Conservation (phyloP, 306 rosid species). For the Cucurbita moschata region DNA sequence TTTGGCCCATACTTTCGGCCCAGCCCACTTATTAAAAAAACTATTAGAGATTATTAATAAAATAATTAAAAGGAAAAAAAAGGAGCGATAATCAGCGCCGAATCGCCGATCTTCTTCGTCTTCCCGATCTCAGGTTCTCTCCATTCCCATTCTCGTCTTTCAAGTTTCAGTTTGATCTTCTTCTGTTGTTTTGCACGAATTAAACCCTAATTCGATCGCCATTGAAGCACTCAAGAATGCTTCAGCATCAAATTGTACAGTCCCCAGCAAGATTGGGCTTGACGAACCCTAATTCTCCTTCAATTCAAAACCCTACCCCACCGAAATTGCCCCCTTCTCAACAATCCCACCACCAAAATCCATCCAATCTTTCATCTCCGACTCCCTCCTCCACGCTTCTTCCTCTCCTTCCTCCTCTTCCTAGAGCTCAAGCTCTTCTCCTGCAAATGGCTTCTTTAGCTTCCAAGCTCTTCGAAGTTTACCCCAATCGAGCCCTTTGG, state of each 20-base stretch:
- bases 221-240: slow-evolving; percentile 19
- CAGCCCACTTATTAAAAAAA: not conserved
- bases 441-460: slow-evolving; percentile 70
- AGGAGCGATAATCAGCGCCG: not conserved
- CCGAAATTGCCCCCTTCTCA: slow-evolving; percentile 51
- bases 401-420: slow-evolving; percentile 81
- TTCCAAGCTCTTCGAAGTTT: slow-evolving; percentile 60
- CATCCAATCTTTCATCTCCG: slow-evolving; percentile 11
- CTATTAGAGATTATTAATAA: too few species aligned
- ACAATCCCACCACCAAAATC: slow-evolving; percentile 14
- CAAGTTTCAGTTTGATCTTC: not conserved
- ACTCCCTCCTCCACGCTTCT: slow-evolving; percentile 40
- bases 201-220: not conserved
- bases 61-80: too few species aligned
- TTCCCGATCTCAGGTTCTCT: not conserved
- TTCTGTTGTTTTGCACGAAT: not conserved
- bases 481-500: slow-evolving; percentile 66
- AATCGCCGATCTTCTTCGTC: not conserved
- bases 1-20: not conserved
- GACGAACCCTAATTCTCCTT: slow-evolving; percentile 63
- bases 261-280: slow-evolving; percentile 87
- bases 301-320: slow-evolving; percentile 58
- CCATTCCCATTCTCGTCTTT: not conserved
- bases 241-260: slow-evolving; percentile 66
- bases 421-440: slow-evolving; percentile 74